Conservation (phyloP, 2,329 filamentous ascomycete genomes). For the Lojkania enalia region DNA sequence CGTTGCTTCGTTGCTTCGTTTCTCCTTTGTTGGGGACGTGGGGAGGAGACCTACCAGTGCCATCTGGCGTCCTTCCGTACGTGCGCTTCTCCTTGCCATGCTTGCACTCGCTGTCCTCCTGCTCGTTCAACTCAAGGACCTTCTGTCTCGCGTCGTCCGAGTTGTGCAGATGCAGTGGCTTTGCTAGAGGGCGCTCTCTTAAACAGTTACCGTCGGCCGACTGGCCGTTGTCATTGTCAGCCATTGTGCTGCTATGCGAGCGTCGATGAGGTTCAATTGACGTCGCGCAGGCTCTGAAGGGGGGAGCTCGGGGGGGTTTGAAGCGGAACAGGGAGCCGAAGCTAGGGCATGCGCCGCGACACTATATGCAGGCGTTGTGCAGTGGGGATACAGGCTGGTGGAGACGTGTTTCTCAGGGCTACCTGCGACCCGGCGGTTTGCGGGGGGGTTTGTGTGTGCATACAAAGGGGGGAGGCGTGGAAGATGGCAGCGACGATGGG, state of each 20-base stretch:
- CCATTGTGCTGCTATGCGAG: conserved; percentile 29
- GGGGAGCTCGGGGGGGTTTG: conserved; percentile 15
- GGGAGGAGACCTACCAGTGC: conserved; percentile 69
- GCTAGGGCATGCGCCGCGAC: conserved; percentile 24
- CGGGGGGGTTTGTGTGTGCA: background rate
- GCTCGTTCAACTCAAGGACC: conserved; percentile 55
- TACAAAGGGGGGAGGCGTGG: conserved; percentile 3
- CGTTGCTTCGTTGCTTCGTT: too few relatives aligned
- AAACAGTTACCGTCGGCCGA: conserved; percentile 34
- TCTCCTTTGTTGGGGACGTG: too few relatives aligned
- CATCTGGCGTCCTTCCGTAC: conserved; percentile 87
- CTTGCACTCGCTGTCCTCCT: conserved; percentile 52
- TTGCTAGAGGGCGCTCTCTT: conserved; percentile 34
- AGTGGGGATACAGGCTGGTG: conserved; percentile 9
- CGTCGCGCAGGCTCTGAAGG: conserved; percentile 14
- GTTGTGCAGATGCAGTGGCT: conserved; percentile 33
- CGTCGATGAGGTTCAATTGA: conserved; percentile 18
- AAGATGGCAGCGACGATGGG: conserved; percentile 5
- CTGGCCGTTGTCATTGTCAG: conserved; percentile 19
- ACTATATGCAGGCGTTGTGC: conserved; percentile 37
- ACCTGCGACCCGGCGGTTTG: background rate
- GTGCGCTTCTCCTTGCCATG: conserved; percentile 70
- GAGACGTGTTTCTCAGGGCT: conserved; percentile 18
- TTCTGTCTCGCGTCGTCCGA: conserved; percentile 49
- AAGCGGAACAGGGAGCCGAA: conserved; percentile 17